Conservation (phyloP, 805 yeast genomes). For the Nematodospora valgi region DNA sequence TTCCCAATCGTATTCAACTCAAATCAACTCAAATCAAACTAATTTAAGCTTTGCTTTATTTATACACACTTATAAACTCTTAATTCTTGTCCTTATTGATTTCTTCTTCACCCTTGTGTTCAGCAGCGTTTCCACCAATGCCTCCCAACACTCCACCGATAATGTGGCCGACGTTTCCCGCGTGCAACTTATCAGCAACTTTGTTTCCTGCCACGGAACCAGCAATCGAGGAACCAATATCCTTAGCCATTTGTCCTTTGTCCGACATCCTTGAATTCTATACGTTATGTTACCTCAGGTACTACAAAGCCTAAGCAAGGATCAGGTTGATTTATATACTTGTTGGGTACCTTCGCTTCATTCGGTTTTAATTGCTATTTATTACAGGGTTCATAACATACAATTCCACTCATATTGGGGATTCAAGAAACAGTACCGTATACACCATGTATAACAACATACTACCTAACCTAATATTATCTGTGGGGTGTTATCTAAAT, state of each 20-base stretch:
- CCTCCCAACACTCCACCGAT: constrained; percentile 32
- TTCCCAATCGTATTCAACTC: not conserved
- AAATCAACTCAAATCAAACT: too few relatives aligned
- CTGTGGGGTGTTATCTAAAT: too few relatives aligned
- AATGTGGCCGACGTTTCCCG: constrained; percentile 33
- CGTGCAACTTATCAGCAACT: constrained; percentile 29
- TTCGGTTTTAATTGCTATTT: not conserved
- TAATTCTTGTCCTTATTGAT: constrained; percentile 1
- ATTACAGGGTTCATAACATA: too few relatives aligned
- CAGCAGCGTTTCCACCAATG: constrained; percentile 30
- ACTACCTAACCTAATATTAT: too few relatives aligned
- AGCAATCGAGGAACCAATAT: constrained; percentile 33
- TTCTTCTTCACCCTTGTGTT: constrained; percentile 27
- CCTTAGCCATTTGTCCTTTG: constrained; percentile 17
- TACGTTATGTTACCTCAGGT: not conserved
- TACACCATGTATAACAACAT: too few relatives aligned
- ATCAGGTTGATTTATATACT: not conserved
- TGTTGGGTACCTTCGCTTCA: not conserved
- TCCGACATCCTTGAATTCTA: constrained; percentile 3
- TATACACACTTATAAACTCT: too few relatives aligned
- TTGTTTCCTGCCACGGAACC: constrained; percentile 40
- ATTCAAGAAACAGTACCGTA: too few relatives aligned
- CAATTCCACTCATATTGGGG: too few relatives aligned
- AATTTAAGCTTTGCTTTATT: too few relatives aligned
- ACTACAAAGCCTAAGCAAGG: too few relatives aligned